Conservation (phyloP, 768 basidiomycete species). For the Mycena vitilis region DNA sequence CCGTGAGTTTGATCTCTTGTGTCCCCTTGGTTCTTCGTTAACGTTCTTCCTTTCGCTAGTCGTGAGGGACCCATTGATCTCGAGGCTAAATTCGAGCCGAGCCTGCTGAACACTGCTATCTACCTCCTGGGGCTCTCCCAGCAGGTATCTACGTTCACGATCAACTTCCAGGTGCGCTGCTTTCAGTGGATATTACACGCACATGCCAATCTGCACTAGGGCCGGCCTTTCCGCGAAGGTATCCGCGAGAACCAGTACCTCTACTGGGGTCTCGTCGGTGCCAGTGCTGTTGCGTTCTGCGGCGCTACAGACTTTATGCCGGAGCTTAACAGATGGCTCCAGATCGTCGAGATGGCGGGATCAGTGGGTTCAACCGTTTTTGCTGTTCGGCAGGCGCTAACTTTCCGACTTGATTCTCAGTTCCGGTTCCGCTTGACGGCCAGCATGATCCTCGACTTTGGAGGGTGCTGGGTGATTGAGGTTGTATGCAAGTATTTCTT, state of each 20-base stretch:
- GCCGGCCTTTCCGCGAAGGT: slow-evolving; percentile 97
- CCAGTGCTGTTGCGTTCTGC: slow-evolving; percentile 89
- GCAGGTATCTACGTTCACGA: slow-evolving; percentile 98
- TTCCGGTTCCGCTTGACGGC: slow-evolving; percentile 85
- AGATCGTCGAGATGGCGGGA: slow-evolving; percentile 90
- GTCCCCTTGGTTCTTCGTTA: slow-evolving; percentile 15
- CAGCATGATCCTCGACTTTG: slow-evolving; percentile 90
- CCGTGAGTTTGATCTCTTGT: slow-evolving; percentile 61
- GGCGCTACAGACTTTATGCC: slow-evolving; percentile 96
- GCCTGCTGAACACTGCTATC: slow-evolving; percentile 94
- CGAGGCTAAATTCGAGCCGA: slow-evolving; percentile 97
- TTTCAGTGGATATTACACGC: slow-evolving; percentile 1
- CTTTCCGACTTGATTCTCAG: slow-evolving; percentile 49
- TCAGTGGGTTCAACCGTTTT: slow-evolving; percentile 61
- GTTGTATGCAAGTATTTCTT: slow-evolving; percentile 85
- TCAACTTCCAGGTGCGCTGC: slow-evolving; percentile 88
- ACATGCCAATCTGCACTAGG: slow-evolving; percentile 54
- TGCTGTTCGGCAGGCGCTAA: slow-evolving; percentile 2
- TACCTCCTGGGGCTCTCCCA: slow-evolving; percentile 96
- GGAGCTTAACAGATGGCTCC: slow-evolving; percentile 95
- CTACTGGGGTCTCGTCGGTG: slow-evolving; percentile 92
- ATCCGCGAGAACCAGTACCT: slow-evolving; percentile 96
- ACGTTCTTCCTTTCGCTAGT: slow-evolving; percentile 8
- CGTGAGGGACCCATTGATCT: slow-evolving; percentile 86
- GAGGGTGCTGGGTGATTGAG: slow-evolving; percentile 89